Evolutionary conservation across 1,284 basidiomycete species (phyloP).

Genomic region (Moniliella sp.): DNA sequence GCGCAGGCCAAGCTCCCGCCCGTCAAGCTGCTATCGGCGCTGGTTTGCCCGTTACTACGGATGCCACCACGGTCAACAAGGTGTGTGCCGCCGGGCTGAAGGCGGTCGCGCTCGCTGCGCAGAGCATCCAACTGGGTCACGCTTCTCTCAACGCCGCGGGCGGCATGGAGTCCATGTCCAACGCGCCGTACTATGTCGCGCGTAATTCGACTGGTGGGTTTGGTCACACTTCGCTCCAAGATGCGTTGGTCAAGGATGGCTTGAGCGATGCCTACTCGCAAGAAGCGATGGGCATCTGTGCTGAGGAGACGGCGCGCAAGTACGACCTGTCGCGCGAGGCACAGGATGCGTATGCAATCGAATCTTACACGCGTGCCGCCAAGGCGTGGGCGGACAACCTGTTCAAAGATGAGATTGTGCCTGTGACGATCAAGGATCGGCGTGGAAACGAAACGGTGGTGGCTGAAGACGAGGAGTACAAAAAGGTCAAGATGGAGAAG

Average conservation of each 20-base stretch:
- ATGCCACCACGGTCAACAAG: slow-evolving; percentile 91
- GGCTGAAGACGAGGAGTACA: slow-evolving; percentile 92
- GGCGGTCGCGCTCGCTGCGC: slow-evolving; percentile 36
- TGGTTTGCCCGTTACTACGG: slow-evolving; percentile 59
- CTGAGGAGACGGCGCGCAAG: slow-evolving; percentile 35
- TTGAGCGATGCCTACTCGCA: slow-evolving; percentile 38
- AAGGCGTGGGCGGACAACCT: slow-evolving; percentile 66
- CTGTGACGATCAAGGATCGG: slow-evolving; percentile 51
- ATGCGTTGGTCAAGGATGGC: slow-evolving; percentile 76
- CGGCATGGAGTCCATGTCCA: slow-evolving; percentile 38
- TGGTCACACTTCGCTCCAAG: slow-evolving; percentile 65
- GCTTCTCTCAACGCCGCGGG: slow-evolving; percentile 36
- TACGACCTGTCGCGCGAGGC: slow-evolving; percentile 33
- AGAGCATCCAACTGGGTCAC: slow-evolving; percentile 36
- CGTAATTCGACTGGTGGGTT: slow-evolving; percentile 54
- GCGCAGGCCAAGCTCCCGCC: slow-evolving; percentile 36
- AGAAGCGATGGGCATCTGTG: slow-evolving; percentile 25
- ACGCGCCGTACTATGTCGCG: slow-evolving; percentile 54
- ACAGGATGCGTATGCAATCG: slow-evolving; percentile 52
- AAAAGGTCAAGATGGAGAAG: slow-evolving; percentile 36
- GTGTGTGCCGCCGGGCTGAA: slow-evolving; percentile 38
- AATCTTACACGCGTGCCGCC: slow-evolving; percentile 78
- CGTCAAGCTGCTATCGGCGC: slow-evolving; percentile 52
- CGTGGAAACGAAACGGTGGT: slow-evolving; percentile 69
- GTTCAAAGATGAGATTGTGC: slow-evolving; percentile 71